These are phyloP conservation scores for Puccinia novopanici DNA, from an alignment of 1,284 basidiomycete genomes.

Conservation along the genomic window DNA sequence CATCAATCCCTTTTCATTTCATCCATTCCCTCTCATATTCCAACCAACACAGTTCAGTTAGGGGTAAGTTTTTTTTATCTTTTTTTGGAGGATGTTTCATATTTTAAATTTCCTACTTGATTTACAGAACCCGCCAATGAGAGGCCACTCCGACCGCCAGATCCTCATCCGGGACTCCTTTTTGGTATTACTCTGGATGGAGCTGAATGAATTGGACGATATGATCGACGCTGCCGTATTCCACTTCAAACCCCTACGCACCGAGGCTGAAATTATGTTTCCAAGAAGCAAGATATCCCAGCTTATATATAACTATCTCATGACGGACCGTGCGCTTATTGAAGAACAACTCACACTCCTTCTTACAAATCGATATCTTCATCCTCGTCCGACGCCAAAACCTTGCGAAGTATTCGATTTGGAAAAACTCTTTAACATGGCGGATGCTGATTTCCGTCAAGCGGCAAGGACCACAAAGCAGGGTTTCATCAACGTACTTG, in stretches of 20 bases:
- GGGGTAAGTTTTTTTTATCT: too few relatives aligned
- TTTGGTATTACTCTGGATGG: neutral
- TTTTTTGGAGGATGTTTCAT: neutral
- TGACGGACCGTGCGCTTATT: neutral
- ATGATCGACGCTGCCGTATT: neutral
- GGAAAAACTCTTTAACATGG: neutral
- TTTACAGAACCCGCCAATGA: neutral
- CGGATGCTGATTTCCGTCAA: constrained; percentile 11
- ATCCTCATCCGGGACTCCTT: neutral
- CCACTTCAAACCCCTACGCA: neutral
- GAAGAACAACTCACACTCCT: neutral
- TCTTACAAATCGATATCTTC: neutral
- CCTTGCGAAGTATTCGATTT: constrained; percentile 12
- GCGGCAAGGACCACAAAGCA: neutral
- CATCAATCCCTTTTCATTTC: too few relatives aligned
- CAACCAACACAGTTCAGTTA: too few relatives aligned
- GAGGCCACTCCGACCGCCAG: neutral
- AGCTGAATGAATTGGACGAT: neutral
- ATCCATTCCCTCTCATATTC: too few relatives aligned
- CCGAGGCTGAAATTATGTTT: neutral
- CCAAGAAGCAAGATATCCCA: neutral
- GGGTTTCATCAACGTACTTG: neutral
- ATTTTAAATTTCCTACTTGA: neutral
- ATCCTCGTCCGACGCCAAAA: neutral
- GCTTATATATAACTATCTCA: neutral